phyloP scores from a whole-genome alignment of 2,329 filamentous ascomycete species.

The Nemania sp. region DNA sequence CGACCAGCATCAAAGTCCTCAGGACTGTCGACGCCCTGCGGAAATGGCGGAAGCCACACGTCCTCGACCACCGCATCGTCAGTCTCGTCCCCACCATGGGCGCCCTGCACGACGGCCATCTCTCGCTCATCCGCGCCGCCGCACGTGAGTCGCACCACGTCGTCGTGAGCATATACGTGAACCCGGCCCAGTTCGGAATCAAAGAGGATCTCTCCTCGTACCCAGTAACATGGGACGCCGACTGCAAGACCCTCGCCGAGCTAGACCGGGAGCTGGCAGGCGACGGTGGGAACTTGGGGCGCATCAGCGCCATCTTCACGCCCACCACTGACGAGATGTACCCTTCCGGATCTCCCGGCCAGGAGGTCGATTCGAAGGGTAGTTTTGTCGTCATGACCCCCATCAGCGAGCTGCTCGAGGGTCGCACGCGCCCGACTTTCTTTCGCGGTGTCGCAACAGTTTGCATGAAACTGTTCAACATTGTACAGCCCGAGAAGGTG shows the following conservation, averaged over 20 bases:
- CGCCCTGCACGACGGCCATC: constrained; percentile 91
- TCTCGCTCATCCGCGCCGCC: constrained; percentile 85
- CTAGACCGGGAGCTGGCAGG: constrained; percentile 80
- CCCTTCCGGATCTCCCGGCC: constrained; percentile 80
- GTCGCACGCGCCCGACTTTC: constrained; percentile 88
- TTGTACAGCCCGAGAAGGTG: constrained; percentile 79
- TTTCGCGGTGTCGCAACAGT: constrained; percentile 97
- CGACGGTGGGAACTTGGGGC: constrained; percentile 70
- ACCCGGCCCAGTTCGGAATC: constrained; percentile 94
- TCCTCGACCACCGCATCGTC: constrained; percentile 76
- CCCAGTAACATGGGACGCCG: constrained; percentile 87
- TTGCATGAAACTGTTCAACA: constrained; percentile 93
- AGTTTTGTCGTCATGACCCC: constrained; percentile 94
- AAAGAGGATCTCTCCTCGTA: constrained; percentile 90
- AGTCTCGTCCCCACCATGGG: constrained; percentile 98
- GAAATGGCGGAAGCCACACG: constrained; percentile 74
- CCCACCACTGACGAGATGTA: constrained; percentile 89
- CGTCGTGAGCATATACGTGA: constrained; percentile 93
- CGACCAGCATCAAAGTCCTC: constrained; percentile 75
- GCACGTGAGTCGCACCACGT: constrained; percentile 87
- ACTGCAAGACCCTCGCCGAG: constrained; percentile 73
- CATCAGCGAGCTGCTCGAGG: constrained; percentile 83
- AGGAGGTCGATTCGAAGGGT: constrained; percentile 79
- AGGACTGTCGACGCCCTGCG: constrained; percentile 80
- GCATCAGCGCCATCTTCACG: constrained; percentile 86